Conservation (phyloP, 495 filamentous ascomycete genomes). For the Beverwykella pulmonaria region DNA sequence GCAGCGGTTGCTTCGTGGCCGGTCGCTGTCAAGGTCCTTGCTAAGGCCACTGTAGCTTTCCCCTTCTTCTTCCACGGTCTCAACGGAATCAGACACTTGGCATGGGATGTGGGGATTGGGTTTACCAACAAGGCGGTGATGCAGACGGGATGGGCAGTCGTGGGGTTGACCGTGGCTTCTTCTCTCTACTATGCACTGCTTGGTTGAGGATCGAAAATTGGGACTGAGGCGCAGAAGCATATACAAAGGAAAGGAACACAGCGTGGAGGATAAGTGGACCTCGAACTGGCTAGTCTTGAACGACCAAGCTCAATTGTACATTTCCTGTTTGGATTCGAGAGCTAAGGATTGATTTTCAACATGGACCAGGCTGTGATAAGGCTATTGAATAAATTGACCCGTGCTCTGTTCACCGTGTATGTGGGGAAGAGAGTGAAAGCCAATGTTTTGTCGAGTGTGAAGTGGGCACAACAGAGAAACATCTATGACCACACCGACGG, state of each 20-base stretch:
- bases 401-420: too few relatives aligned
- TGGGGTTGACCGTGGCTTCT: constrained; percentile 50
- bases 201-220: neutral
- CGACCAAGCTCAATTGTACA: constrained; percentile 5
- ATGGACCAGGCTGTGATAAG: too few relatives aligned
- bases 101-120: constrained; percentile 75
- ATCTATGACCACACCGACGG: too few relatives aligned
- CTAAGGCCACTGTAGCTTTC: constrained; percentile 74
- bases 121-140: constrained; percentile 73
- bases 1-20: constrained; percentile 77
- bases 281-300: neutral
- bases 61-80: constrained; percentile 86
- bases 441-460: too few relatives aligned
- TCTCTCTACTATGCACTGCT: constrained; percentile 20
- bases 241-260: neutral
- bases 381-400: too few relatives aligned
- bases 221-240: neutral
- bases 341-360: neutral
- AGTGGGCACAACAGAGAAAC: too few relatives aligned
- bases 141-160: constrained; percentile 71
- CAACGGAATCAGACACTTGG: constrained; percentile 88
- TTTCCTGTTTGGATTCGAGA: constrained; percentile 8
- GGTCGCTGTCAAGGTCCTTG: constrained; percentile 63
- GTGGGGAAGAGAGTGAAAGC: too few relatives aligned
- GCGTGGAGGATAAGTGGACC: neutral